phyloP scores from a whole-genome alignment of 306 rosid genomes.

The Cicer chorassanicum region DNA sequence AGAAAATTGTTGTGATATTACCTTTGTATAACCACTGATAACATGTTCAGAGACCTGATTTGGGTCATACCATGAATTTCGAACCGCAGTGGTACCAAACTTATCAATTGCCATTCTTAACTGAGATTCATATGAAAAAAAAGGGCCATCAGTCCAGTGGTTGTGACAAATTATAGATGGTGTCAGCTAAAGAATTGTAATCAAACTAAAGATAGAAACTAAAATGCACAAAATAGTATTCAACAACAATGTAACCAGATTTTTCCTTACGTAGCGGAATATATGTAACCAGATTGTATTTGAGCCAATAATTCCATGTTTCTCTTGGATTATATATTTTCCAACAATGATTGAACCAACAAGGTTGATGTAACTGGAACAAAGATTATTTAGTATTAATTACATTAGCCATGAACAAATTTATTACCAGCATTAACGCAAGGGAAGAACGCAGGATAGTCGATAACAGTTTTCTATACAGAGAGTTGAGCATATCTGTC shows the following conservation, averaged over 20 bases:
- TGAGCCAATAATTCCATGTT: constrained; percentile 25
- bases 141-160: constrained; percentile 45
- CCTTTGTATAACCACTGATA: constrained; percentile 84
- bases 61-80: constrained; percentile 85
- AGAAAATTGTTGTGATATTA: constrained; percentile 40
- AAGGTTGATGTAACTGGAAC: constrained; percentile 26
- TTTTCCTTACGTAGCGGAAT: constrained; percentile 11
- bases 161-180: constrained; percentile 11
- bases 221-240: constrained; percentile 19
- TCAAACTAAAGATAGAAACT: constrained; percentile 33
- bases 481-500: constrained; percentile 52
- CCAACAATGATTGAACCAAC: constrained; percentile 29
- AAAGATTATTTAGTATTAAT: constrained; percentile 28
- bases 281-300: not conserved
- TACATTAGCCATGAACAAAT: constrained; percentile 40
- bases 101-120: constrained; percentile 74
- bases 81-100: constrained; percentile 74
- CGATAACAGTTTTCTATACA: constrained; percentile 65
- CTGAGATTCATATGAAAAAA: constrained; percentile 48
- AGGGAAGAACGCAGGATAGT: constrained; percentile 71
- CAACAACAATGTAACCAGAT: constrained; percentile 16
- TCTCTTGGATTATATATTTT: constrained; percentile 17
- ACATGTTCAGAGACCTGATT: constrained; percentile 64
- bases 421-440: constrained; percentile 68
- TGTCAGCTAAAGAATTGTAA: constrained; percentile 16